Evolutionary conservation across 2,329 filamentous ascomycete genomes (phyloP), one percentile per base, ranked within the genome.

Genomic region (Trichoderma guizhouense): DNA sequence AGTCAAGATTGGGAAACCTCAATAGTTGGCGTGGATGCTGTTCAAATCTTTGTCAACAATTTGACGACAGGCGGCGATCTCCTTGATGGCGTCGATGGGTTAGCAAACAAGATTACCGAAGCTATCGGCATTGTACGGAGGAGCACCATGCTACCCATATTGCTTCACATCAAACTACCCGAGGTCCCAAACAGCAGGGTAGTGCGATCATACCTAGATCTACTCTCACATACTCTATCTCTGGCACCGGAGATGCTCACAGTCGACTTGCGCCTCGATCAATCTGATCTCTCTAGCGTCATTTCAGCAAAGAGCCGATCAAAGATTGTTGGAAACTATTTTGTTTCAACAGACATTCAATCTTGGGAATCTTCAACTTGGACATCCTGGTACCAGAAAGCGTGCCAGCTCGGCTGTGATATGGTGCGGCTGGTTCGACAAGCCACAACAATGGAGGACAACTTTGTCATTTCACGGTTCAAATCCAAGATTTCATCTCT

Each of bases 331-430:
- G 66, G 66, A 51, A 61, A 61, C n/a, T 69, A 69, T 18, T 69
- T 51, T 9, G 9, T 61, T 11, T 69, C 66, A 28, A 69, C 66
- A 61, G 66, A 69, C 12, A 11, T 34, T n/a, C 66, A 69, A 28
- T 34, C 66, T n/a, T 69, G 66, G 66, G 36, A 61, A 21, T 69
- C 66, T 28, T 39, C 66, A 24, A 15, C 55, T 24, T 69, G 66
- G 66, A 26, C 12, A n/a, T 69, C 66, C n/a, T 69, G 55, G 66
- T 69, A 69, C 21, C 66, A 61, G 55, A 69, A 69, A 53, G 66
- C 66, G 8, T 61, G 55, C 14, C 66, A 69, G 28, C 55, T 69
- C 4, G 66, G 66, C 21, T 69, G 55, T 15, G 66, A 69, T 26
- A 51, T 69, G 28, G 66, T 69, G 15, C 55, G 66, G n/a, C 28